These are phyloP conservation scores for Penicillium italicum DNA, from an alignment of 2,329 filamentous ascomycete genomes.

Conservation along the genomic window DNA sequence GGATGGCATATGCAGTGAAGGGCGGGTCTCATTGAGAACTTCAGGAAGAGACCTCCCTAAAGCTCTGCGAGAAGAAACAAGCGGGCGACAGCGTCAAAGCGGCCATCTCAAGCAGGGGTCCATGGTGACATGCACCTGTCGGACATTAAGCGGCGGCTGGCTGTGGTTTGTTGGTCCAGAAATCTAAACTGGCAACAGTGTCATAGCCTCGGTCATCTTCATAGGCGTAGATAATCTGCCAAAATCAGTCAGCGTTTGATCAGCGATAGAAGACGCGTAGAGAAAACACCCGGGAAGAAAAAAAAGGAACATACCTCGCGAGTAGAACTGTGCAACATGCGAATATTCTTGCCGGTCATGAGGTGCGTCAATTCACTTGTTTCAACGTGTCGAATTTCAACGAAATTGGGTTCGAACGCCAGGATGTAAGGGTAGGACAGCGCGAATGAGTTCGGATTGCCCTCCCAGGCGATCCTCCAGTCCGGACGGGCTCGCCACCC, in stretches of 20 bases:
- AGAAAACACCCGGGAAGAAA: background rate
- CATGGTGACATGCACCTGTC: background rate
- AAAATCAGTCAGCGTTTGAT: slow-evolving; percentile 24
- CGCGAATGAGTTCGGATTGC: slow-evolving; percentile 84
- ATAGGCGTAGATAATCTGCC: slow-evolving; percentile 91
- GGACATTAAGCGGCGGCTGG: slow-evolving; percentile 8
- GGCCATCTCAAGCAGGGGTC: background rate
- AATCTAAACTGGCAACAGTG: slow-evolving; percentile 90
- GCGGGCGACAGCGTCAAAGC: background rate
- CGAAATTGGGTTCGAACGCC: slow-evolving; percentile 95
- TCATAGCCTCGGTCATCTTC: slow-evolving; percentile 94
- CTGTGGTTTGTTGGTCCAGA: slow-evolving; percentile 67
- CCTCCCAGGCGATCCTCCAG: slow-evolving; percentile 98
- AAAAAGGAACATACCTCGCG: slow-evolving; percentile 70
- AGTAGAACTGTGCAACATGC: slow-evolving; percentile 95
- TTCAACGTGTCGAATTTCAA: slow-evolving; percentile 93
- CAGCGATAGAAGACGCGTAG: background rate
- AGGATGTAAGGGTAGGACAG: slow-evolving; percentile 96
- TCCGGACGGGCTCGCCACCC: slow-evolving; percentile 94
- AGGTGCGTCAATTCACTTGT: slow-evolving; percentile 88
- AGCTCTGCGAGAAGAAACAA: background rate
- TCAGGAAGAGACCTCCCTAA: background rate
- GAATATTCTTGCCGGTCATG: slow-evolving; percentile 91
- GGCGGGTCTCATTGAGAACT: background rate
- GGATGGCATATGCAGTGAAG: background rate